Percentiles rank a stretch among this genome's conserved stretches.
Conservation (phyloP, 441 rosid genomes). For the Populus hybrid region DNA sequence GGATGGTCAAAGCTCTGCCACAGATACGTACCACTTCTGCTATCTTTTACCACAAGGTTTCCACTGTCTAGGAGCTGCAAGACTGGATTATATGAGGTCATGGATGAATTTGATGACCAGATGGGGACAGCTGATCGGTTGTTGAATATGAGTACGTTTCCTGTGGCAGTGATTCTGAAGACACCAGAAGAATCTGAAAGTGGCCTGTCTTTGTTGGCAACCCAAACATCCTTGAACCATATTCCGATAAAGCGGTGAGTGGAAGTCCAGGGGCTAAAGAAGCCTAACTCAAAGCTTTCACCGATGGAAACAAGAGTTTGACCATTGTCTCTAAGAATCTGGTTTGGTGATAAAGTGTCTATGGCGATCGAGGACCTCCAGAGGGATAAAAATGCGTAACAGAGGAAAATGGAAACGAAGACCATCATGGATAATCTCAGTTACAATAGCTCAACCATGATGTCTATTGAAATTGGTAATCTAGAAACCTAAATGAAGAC, state of each 20-base stretch:
- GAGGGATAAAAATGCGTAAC: background rate
- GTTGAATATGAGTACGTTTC: background rate
- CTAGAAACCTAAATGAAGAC: no score
- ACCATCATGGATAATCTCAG: slow-evolving; percentile 14
- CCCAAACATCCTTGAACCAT: slow-evolving; percentile 31
- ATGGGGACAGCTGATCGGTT: slow-evolving; percentile 1
- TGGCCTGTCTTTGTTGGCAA: slow-evolving; percentile 23
- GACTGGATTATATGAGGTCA: background rate
- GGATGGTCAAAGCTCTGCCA: slow-evolving; percentile 32
- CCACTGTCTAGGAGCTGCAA: slow-evolving; percentile 17
- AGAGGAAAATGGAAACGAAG: slow-evolving; percentile 6
- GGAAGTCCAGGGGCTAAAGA: slow-evolving; percentile 22
- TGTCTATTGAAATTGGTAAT: no score
- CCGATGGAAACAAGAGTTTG: slow-evolving; percentile 20
- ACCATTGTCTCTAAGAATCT: slow-evolving; percentile 13
- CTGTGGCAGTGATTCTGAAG: background rate
- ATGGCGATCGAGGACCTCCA: background rate
- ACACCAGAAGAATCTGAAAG: slow-evolving; percentile 11
- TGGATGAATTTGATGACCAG: slow-evolving; percentile 20
- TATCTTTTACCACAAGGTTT: slow-evolving; percentile 19
- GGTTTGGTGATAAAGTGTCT: slow-evolving; percentile 11
- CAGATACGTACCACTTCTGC: slow-evolving; percentile 5
- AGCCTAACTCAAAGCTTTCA: slow-evolving; percentile 19
- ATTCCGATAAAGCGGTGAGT: slow-evolving; percentile 20
- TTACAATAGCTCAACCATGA: slow-evolving; percentile 19